Evolutionary conservation across 2,329 filamentous ascomycete genomes (phyloP), one percentile per base, ranked within the genome.

Genomic region (Beauveria varroae): DNA sequence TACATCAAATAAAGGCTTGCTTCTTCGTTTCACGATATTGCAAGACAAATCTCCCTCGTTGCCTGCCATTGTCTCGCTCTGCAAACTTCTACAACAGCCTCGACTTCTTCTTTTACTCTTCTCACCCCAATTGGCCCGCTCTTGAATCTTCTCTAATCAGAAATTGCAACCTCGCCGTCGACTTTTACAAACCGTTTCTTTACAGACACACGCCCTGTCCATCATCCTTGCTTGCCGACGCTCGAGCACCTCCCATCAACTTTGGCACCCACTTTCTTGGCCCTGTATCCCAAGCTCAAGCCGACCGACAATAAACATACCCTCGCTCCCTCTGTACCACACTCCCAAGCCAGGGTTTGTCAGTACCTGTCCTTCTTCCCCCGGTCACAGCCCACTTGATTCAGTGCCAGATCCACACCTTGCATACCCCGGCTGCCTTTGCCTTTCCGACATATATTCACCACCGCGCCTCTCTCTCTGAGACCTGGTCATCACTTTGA

Each of bases 321-420:
- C 60, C 60, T 62, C 52, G 50, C 60, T 49, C 43, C 26, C 50
- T 47, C 47, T 57, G 53, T 53, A 37, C 60, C 60, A 62, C 60
- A 50, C 20, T 40, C 51, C 30, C 53, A 43, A 43, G n/a, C 26
- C 44, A 57, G 60, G 60, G 60, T 54, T 40, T 61, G 59, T 51
- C 53, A 57, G 60, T 62, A 53, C 57, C 57, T 57, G 46, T 62
- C 59, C 51, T 40, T 57, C 51, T 52, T 57, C 60, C 60, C 60
- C 60, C 54, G 28, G 60, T 62, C 60, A 62, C 47, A 62, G 26
- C 46, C 60, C 60, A 62, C 60, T 62, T 62, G 60, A 62, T 62
- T 57, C 60, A 62, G 47, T 57, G 52, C 50, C 34, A 44, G 60
- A 47, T 57, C 46, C 60, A 57, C 53, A 57, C 54, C 60, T 52